Conservation (phyloP, 2,329 filamentous ascomycete genomes). For the Nannizzia gypsea region DNA sequence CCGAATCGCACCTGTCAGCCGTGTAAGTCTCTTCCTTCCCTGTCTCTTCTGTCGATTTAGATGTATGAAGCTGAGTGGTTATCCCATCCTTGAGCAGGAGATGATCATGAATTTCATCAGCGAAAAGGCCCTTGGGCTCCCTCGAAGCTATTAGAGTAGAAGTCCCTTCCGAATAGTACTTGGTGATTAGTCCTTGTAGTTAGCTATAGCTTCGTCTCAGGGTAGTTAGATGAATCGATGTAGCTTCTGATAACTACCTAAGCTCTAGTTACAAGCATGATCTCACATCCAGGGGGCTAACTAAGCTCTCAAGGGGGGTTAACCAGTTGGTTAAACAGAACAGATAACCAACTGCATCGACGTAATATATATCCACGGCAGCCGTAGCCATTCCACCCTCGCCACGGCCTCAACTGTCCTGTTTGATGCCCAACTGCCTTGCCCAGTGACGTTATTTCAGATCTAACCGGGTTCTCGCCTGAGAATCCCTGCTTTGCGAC, state of each 20-base stretch:
- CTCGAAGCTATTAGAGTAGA: constrained; percentile 29
- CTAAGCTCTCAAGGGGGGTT: too few relatives aligned
- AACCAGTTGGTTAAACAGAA: too few relatives aligned
- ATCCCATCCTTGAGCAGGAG: constrained; percentile 24
- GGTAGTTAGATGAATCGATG: too few relatives aligned
- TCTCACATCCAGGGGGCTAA: too few relatives aligned
- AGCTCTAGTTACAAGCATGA: too few relatives aligned
- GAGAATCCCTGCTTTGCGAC: background rate
- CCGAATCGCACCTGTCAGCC: constrained; percentile 47
- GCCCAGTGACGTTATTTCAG: constrained; percentile 1
- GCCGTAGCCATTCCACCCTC: background rate
- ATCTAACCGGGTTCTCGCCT: background rate
- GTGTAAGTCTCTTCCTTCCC: constrained; percentile 9
- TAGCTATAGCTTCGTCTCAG: too few relatives aligned
- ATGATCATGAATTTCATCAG: constrained; percentile 38
- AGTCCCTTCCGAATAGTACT: too few relatives aligned
- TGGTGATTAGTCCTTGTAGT: too few relatives aligned
- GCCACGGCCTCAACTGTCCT: background rate
- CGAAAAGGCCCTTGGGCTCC: constrained; percentile 34
- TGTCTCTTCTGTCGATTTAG: too few relatives aligned
- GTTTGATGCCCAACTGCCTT: background rate
- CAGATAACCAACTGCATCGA: background rate
- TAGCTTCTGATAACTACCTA: too few relatives aligned
- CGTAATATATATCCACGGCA: too few relatives aligned
- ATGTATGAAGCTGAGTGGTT: background rate